Base-by-base conservation (phyloP, 306 rosid species). In the Begonia fuchsioides region DNA sequence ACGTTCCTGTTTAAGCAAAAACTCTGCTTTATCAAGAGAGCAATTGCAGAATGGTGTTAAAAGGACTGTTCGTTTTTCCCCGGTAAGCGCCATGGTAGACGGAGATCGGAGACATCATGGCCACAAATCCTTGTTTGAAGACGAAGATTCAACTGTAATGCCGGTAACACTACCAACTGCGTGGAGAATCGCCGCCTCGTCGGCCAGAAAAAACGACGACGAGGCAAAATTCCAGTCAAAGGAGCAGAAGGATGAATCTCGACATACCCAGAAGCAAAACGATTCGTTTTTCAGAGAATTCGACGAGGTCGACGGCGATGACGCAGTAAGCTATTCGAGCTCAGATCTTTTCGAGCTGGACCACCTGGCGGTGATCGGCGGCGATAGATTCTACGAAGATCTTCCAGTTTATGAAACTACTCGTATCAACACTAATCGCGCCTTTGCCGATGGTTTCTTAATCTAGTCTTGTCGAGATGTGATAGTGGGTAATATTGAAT, bases 261-360 rank as follows among this genome's bases (percentile, higher is more conserved):
- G 52, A 17, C 86, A 63, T 8, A 78, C 51, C 41, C 77, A 65
- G 44, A 54, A 59, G 50, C 76, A 60, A 45, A 74, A 48, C 3
- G 86, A 78, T 43, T 55, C 68, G 11, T 48, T 17, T 17, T 18
- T 56, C 12, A 61, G 62, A 55, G 77, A 81, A 40, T 54, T 65
- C 2, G 47, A 63, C 8, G 19, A 56, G 0, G 50, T 43, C 0
- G 80, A 68, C 0, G 81, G 70, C 0, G 96, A 81, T 3, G 96
- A 77, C 6, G 77, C 69, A 6, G 69, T 74, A 8, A 92, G 98
- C 52, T 69, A 52, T 73, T 69, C 96, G n/a, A 92, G 98, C 71
- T 85, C 94, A 9, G 98, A 92, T 75, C 92, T 92, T 47, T 92
- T 92, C 32, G 98, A 92, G 69, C 86, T 92, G 39, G 96, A 92